phyloP scores from a whole-genome alignment of 345 rosid species.

The Fremontodendron californicum region DNA sequence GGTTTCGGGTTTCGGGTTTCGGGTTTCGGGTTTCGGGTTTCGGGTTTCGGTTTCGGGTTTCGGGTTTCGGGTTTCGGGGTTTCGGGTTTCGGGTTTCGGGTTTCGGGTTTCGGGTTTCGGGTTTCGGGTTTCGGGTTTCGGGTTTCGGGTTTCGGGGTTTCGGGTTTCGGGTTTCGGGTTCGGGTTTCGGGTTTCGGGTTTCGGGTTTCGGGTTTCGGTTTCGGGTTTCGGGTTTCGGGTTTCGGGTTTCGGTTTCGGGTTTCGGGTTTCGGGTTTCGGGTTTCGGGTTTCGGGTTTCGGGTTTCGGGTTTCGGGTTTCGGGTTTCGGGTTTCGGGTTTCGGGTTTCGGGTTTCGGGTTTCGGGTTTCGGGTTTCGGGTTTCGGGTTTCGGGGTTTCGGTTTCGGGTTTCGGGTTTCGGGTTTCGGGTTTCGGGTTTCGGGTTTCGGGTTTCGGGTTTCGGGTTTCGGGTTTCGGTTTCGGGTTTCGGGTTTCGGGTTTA shows the following conservation, averaged over 20 bases:
- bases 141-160: conserved; percentile 15
- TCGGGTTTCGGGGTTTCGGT: conserved; percentile 15
- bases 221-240: conserved; percentile 25
- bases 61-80: conserved; percentile 12
- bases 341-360: conserved; percentile 19
- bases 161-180: conserved; percentile 21
- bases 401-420: conserved; percentile 25
- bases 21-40: conserved; percentile 12
- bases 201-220: not conserved
- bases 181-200: conserved; percentile 18
- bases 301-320: conserved; percentile 25
- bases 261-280: conserved; percentile 21
- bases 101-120: conserved; percentile 13
- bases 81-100: conserved; percentile 14
- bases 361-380: conserved; percentile 20
- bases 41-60: conserved; percentile 12
- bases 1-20: conserved; percentile 8
- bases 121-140: conserved; percentile 15
- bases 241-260: conserved; percentile 22
- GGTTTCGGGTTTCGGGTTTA: too few species aligned
- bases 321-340: conserved; percentile 20
- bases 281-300: conserved; percentile 21
- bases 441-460: not conserved
- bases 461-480: too few species aligned
- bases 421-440: conserved; percentile 13